These are phyloP conservation scores for Acanthamoeba sp. DNA, from an alignment of 208 protist species.

Conservation along the genomic window DNA sequence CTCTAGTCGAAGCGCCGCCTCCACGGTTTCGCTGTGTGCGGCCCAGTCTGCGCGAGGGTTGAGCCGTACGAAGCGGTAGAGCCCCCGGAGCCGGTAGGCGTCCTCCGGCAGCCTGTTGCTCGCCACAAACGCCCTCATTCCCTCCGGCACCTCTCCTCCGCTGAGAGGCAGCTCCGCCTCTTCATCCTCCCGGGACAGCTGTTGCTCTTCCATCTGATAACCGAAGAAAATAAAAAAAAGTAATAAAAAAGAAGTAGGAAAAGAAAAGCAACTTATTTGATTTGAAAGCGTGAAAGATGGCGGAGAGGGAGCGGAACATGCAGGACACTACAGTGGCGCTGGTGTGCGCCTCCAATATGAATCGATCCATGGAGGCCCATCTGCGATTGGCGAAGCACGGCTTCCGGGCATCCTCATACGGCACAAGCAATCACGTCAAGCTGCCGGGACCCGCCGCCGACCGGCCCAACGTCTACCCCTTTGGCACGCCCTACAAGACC, in stretches of 20 bases:
- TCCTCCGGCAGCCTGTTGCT: constrained; percentile 77
- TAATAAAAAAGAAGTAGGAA: no score
- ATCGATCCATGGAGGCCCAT: constrained; percentile 84
- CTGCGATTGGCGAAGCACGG: constrained; percentile 71
- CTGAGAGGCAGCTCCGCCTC: background rate
- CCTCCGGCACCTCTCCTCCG: background rate
- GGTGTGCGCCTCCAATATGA: constrained; percentile 86
- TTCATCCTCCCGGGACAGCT: background rate
- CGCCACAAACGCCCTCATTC: constrained; percentile 74
- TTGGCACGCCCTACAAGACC: constrained; percentile 83
- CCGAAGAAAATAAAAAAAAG: background rate
- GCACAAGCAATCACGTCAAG: constrained; percentile 83
- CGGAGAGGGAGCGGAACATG: constrained; percentile 62
- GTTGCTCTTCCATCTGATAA: background rate
- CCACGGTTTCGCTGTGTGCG: background rate
- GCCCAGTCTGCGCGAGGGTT: background rate
- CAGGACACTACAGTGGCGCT: constrained; percentile 72
- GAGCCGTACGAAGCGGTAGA: constrained; percentile 77
- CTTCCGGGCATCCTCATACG: constrained; percentile 78
- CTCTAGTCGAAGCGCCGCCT: background rate
- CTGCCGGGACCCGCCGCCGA: constrained; percentile 79
- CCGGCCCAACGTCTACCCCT: constrained; percentile 84
- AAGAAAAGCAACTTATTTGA: background rate
- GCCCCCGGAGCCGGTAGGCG: constrained; percentile 67
- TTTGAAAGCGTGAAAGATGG: background rate